phyloP scores from a whole-genome alignment of 2,329 filamentous ascomycete species.

The Scortechinia acanthostroma region DNA sequence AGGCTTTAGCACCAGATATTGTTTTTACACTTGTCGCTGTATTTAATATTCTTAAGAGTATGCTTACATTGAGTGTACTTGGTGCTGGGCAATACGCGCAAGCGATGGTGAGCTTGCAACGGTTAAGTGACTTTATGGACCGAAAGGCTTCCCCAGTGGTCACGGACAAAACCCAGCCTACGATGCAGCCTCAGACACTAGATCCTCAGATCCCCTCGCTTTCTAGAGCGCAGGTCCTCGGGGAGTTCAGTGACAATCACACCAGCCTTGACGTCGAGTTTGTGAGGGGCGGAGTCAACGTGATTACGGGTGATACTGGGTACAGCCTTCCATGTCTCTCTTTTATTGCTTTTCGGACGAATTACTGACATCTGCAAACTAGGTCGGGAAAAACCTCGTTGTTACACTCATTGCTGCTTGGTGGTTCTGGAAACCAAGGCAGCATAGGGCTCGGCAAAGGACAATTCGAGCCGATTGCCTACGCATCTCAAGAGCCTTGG shows the following conservation, averaged over 20 bases:
- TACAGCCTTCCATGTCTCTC: neutral
- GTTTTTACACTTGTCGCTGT: slow-evolving; percentile 7
- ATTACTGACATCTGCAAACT: too few relatives aligned
- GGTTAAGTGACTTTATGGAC: slow-evolving; percentile 4
- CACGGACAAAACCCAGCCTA: too few relatives aligned
- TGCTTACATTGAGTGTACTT: slow-evolving; percentile 7
- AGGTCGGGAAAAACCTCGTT: neutral
- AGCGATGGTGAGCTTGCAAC: slow-evolving; percentile 6
- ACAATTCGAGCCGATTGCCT: slow-evolving; percentile 7
- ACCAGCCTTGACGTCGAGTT: neutral
- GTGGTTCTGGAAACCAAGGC: neutral
- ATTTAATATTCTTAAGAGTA: slow-evolving; percentile 8
- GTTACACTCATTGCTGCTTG: slow-evolving; percentile 2
- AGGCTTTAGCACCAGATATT: slow-evolving; percentile 5
- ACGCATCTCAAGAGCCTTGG: neutral
- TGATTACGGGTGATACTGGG: neutral
- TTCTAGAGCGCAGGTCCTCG: too few relatives aligned
- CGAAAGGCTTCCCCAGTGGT: too few relatives aligned
- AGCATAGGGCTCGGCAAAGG: slow-evolving; percentile 2
- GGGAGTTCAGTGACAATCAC: too few relatives aligned
- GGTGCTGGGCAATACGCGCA: slow-evolving; percentile 8
- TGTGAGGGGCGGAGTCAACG: neutral
- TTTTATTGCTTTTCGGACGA: too few relatives aligned
- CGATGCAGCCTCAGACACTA: too few relatives aligned
- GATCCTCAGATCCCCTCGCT: too few relatives aligned